These are phyloP conservation scores for Peronospora destructor DNA, from an alignment of 352 stramenopile species.

Conservation along the genomic window DNA sequence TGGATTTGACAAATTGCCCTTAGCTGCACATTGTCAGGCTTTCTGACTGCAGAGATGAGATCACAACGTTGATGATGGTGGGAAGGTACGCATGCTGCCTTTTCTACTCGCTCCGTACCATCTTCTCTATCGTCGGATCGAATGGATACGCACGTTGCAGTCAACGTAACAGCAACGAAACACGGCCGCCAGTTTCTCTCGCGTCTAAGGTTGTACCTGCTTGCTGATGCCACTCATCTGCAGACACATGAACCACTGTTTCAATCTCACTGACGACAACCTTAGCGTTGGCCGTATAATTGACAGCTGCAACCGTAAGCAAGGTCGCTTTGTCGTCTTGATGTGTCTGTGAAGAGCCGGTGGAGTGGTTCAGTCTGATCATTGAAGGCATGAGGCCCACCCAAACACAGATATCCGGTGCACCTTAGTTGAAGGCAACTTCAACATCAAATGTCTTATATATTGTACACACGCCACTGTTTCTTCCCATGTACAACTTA, in stretches of 20 bases:
- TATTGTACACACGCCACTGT: neutral
- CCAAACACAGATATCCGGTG: neutral
- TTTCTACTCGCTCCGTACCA: neutral
- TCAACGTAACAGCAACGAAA: neutral
- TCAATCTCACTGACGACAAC: neutral
- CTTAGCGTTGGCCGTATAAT: neutral
- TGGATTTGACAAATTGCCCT: neutral
- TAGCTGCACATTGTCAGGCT: neutral
- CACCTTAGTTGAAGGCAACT: constrained; percentile 17
- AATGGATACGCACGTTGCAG: too few species aligned
- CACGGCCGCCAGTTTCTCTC: neutral
- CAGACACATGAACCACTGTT: neutral
- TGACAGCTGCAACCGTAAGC: neutral
- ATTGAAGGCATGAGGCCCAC: neutral
- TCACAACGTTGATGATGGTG: neutral
- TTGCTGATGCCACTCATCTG: neutral
- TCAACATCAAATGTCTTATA: constrained; percentile 15
- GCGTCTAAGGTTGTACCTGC: neutral
- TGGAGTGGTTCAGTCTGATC: neutral
- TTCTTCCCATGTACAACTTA: constrained; percentile 2
- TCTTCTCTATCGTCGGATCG: too few species aligned
- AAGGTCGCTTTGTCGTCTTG: neutral
- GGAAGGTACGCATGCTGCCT: neutral
- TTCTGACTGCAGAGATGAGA: neutral
- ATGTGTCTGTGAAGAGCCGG: constrained; percentile 5